phyloP scores from a whole-genome alignment of 257 asterid species.

The Avicennia marina region DNA sequence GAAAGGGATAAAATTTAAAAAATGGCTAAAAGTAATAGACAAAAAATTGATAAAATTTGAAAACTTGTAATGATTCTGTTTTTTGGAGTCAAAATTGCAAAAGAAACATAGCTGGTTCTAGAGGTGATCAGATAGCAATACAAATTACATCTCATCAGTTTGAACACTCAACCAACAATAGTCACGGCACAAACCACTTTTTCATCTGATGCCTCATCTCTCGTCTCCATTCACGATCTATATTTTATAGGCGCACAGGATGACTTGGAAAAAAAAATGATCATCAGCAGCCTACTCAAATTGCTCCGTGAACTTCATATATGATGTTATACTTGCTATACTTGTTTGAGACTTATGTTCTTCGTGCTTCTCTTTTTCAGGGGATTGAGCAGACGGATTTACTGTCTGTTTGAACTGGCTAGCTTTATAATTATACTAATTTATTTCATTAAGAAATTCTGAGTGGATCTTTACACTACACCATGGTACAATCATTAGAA shows the following conservation, averaged over 20 bases:
- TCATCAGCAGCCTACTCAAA: neutral
- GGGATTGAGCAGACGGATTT: conserved; percentile 16
- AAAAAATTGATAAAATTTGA: no score
- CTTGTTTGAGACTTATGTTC: conserved; percentile 6
- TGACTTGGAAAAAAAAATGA: no score
- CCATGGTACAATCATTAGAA: conserved; percentile 64
- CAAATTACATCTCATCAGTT: neutral
- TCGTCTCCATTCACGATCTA: neutral
- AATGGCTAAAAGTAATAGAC: no score
- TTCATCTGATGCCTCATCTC: neutral
- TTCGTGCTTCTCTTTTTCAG: conserved; percentile 19
- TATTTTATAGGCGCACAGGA: no score
- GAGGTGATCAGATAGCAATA: neutral
- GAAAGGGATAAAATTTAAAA: no score
- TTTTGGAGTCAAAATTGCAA: no score
- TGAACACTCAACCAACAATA: neutral
- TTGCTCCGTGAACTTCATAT: neutral
- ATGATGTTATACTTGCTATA: neutral
- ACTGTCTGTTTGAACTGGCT: conserved; percentile 5
- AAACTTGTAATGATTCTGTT: no score
- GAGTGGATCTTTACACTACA: conserved; percentile 1
- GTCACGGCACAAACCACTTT: neutral
- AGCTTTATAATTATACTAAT: neutral
- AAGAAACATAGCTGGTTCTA: no score
- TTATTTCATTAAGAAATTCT: neutral